Evolutionary conservation across 164 flowering plant species (phyloP).

Genomic region (Taxillus chinensis): DNA sequence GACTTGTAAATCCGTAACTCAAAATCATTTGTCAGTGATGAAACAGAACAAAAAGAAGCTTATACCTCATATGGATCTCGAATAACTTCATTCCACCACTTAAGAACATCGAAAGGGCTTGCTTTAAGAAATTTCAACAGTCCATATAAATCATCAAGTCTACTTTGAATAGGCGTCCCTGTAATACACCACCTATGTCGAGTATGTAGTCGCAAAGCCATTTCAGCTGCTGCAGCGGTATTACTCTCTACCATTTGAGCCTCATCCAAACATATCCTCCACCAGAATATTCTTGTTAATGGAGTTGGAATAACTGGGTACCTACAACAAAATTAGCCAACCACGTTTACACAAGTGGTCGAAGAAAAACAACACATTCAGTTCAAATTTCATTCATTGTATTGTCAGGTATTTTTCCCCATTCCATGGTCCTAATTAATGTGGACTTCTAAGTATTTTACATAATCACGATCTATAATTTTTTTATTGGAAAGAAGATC

Average conservation of each 20-base stretch:
- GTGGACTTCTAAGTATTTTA: too few relatives aligned
- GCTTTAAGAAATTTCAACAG: constrained; percentile 71
- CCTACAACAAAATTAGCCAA: constrained; percentile 25
- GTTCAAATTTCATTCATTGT: too few relatives aligned
- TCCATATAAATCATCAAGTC: constrained; percentile 86
- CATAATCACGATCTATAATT: too few relatives aligned
- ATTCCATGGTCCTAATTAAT: too few relatives aligned
- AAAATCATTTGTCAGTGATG: too few relatives aligned
- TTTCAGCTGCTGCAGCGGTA: constrained; percentile 81
- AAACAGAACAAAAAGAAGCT: not conserved
- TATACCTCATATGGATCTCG: constrained; percentile 88
- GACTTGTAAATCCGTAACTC: too few relatives aligned
- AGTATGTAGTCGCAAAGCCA: constrained; percentile 77
- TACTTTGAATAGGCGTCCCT: constrained; percentile 92
- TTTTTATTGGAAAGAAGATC: too few relatives aligned
- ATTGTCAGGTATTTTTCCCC: too few relatives aligned
- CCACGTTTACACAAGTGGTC: not conserved
- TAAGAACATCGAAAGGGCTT: constrained; percentile 58
- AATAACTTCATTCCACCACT: constrained; percentile 90
- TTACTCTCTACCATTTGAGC: constrained; percentile 99
- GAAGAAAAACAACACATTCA: not conserved
- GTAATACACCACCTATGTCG: constrained; percentile 89
- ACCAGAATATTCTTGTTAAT: constrained; percentile 83
- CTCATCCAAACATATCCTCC: constrained; percentile 97
- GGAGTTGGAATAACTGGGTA: constrained; percentile 86